Evolutionary conservation across 352 stramenopile genomes (phyloP).

Genomic region (Hyaloperonospora arabidopsidis): DNA sequence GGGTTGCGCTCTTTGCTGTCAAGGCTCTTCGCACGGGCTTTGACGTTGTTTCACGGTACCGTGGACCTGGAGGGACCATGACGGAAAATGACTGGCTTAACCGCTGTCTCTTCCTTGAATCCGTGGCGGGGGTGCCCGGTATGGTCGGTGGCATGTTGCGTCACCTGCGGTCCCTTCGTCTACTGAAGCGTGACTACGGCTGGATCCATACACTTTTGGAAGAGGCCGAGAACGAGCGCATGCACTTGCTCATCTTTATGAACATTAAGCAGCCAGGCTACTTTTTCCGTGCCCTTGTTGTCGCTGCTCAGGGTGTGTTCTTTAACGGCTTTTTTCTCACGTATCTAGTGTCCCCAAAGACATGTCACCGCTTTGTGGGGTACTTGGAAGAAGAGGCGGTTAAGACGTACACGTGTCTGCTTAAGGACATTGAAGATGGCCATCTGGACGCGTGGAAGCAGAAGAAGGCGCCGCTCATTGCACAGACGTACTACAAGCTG

Average conservation of each 20-base stretch:
- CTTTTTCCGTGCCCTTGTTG: slow-evolving; percentile 70
- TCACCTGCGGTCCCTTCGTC: slow-evolving; percentile 78
- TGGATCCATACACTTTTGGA: slow-evolving; percentile 90
- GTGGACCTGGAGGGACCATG: slow-evolving; percentile 50
- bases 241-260: slow-evolving; percentile 90
- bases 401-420: slow-evolving; percentile 87
- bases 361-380: slow-evolving; percentile 88
- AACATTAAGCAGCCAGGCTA: slow-evolving; percentile 79
- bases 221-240: slow-evolving; percentile 92
- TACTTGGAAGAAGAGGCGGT: slow-evolving; percentile 91
- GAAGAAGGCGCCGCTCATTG: slow-evolving; percentile 60
- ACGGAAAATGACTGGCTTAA: slow-evolving; percentile 57
- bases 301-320: slow-evolving; percentile 84
- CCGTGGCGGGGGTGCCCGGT: slow-evolving; percentile 64
- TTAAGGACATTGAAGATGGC: slow-evolving; percentile 82
- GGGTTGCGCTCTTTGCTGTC: slow-evolving; percentile 32
- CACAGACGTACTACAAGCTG: slow-evolving; percentile 85
- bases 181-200: slow-evolving; percentile 82
- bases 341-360: slow-evolving; percentile 84
- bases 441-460: slow-evolving; percentile 74
- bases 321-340: slow-evolving; percentile 78
- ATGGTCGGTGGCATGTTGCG: slow-evolving; percentile 69
- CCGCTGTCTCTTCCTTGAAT: slow-evolving; percentile 71
- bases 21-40: slow-evolving; percentile 40
- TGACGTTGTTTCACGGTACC: slow-evolving; percentile 48